Conservation (phyloP, 805 yeast species). For the Candida pseudoglaebosa region DNA sequence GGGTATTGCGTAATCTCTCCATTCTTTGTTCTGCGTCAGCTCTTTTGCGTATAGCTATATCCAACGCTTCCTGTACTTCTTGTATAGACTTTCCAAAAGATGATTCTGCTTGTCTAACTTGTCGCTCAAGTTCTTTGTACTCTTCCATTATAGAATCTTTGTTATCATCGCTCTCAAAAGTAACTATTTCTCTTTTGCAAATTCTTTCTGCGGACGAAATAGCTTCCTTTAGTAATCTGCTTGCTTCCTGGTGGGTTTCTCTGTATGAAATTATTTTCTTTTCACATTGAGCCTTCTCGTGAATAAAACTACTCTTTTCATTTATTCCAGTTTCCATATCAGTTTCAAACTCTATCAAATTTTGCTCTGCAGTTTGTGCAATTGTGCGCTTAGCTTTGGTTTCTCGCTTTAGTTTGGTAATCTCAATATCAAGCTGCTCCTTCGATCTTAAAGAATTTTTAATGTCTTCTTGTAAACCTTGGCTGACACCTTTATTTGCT, state of each 20-base stretch:
- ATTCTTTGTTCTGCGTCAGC: constrained; percentile 41
- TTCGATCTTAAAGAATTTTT: constrained; percentile 8
- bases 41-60: constrained; percentile 39
- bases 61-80: constrained; percentile 47
- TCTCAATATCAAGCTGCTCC: constrained; percentile 15
- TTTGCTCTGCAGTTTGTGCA: constrained; percentile 21
- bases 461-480: constrained; percentile 24
- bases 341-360: constrained; percentile 21
- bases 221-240: constrained; percentile 3
- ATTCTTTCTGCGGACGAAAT: constrained; percentile 29
- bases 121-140: constrained; percentile 41
- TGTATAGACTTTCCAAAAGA: constrained; percentile 54
- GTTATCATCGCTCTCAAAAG: constrained; percentile 35
- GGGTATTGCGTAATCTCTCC: constrained; percentile 26
- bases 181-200: constrained; percentile 48
- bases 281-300: constrained; percentile 11
- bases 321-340: constrained; percentile 6
- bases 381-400: constrained; percentile 12
- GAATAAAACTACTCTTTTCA: background rate
- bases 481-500: constrained; percentile 23
- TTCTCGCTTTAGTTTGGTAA: constrained; percentile 16
- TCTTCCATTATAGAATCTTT: constrained; percentile 48
- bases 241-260: background rate
- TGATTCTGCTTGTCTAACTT: constrained; percentile 50
- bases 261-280: constrained; percentile 5